Conservation (phyloP, 2,329 filamentous ascomycete genomes). For the Emergomyces africanus region DNA sequence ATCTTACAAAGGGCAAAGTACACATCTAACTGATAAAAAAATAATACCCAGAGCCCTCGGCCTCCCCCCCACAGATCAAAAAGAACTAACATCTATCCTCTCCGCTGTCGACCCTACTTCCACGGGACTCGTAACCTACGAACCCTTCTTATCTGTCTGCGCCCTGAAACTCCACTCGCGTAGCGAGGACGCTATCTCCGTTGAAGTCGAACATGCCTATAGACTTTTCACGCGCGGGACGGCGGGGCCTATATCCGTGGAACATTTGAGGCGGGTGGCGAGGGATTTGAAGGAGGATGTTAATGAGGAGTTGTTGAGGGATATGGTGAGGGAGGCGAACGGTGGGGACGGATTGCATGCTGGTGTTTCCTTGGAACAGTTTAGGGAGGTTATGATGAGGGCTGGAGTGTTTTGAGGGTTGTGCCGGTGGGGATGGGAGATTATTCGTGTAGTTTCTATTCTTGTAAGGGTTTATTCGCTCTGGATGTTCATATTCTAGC, state of each 20-base stretch:
- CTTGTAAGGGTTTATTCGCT: not conserved
- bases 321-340: conserved; percentile 95
- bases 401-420: conserved; percentile 63
- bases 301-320: conserved; percentile 66
- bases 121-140: conserved; percentile 65
- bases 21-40: not conserved
- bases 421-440: not conserved
- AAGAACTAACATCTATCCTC: conserved; percentile 64
- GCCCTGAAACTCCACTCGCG: conserved; percentile 65
- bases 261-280: conserved; percentile 66
- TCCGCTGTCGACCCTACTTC: conserved; percentile 71
- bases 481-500: not conserved
- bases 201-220: conserved; percentile 73
- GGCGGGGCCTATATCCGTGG: conserved; percentile 59
- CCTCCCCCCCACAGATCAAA: conserved; percentile 48
- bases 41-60: conserved; percentile 65
- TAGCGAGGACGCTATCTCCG: conserved; percentile 41
- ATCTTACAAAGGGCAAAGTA: not conserved
- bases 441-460: not conserved
- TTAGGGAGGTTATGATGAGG: conserved; percentile 71
- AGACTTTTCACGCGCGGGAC: conserved; percentile 56
- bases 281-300: conserved; percentile 73
- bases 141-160: conserved; percentile 74
- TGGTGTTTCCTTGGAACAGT: conserved; percentile 67
- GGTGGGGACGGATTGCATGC: conserved; percentile 57